phyloP scores from a whole-genome alignment of 2,329 filamentous ascomycete species.

The Colletotrichum orbiculare region DNA sequence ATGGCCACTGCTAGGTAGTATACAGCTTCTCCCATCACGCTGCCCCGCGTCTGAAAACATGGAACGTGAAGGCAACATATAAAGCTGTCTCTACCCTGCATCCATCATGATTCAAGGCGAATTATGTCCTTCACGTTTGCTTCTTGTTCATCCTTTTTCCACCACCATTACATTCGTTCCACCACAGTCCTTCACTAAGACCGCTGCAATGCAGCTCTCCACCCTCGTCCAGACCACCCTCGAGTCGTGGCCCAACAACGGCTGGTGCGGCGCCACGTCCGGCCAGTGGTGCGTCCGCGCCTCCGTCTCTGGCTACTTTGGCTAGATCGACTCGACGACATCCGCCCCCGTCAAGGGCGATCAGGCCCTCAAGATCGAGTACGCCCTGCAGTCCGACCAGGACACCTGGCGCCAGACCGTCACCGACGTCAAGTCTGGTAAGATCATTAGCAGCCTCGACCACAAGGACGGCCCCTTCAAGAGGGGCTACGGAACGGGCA shows the following conservation, averaged over 20 bases:
- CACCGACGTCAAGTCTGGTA: slow-evolving; percentile 49
- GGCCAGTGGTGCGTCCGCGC: slow-evolving; percentile 52
- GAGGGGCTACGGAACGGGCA: slow-evolving; percentile 53
- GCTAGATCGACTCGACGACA: slow-evolving; percentile 42
- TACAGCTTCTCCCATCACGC: slow-evolving; percentile 21
- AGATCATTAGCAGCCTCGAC: slow-evolving; percentile 47
- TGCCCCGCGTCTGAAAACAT: neutral
- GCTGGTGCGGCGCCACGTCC: slow-evolving; percentile 51
- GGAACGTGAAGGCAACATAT: neutral
- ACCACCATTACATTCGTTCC: slow-evolving; percentile 11
- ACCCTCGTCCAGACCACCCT: slow-evolving; percentile 51
- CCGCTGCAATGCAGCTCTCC: slow-evolving; percentile 20
- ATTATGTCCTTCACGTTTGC: slow-evolving; percentile 3
- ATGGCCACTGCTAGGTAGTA: slow-evolving; percentile 10
- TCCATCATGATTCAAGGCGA: neutral
- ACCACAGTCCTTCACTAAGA: slow-evolving; percentile 1
- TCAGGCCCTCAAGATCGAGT: slow-evolving; percentile 36
- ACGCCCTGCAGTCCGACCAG: slow-evolving; percentile 40
- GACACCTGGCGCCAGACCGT: slow-evolving; percentile 42
- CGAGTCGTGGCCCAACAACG: slow-evolving; percentile 53
- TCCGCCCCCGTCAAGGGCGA: slow-evolving; percentile 28
- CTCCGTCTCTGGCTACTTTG: slow-evolving; percentile 49
- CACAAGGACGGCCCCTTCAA: slow-evolving; percentile 49
- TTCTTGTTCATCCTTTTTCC: slow-evolving; percentile 15
- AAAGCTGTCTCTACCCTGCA: neutral